Evolutionary conservation across 179 eudicot genomes (phyloP).

Genomic region (Spergularia azorica): DNA sequence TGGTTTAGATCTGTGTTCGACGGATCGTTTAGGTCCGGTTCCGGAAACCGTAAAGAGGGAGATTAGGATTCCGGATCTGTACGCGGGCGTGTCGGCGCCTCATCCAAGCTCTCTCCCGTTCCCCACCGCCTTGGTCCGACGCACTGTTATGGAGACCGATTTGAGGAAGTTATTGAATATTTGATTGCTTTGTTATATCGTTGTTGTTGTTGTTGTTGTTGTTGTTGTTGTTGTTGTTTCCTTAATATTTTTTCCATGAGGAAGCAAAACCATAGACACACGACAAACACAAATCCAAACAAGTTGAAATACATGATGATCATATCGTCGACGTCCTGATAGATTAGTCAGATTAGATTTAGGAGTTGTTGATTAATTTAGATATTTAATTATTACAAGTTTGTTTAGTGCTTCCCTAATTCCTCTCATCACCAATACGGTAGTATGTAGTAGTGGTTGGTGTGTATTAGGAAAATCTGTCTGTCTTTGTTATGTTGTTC

Average conservation of each 20-base stretch:
- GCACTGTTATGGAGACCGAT: slow-evolving; percentile 16
- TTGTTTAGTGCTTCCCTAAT: too few relatives aligned
- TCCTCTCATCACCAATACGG: too few relatives aligned
- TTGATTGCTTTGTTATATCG: background rate
- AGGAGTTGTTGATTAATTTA: too few relatives aligned
- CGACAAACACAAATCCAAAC: too few relatives aligned
- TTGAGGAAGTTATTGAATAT: slow-evolving; percentile 32
- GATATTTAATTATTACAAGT: too few relatives aligned
- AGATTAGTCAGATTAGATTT: too few relatives aligned
- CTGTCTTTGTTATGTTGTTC: too few relatives aligned
- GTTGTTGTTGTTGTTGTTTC: background rate
- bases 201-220: background rate
- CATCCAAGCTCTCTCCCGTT: slow-evolving; percentile 44
- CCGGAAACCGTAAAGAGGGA: slow-evolving; percentile 44
- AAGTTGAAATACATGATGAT: too few relatives aligned
- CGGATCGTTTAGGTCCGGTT: slow-evolving; percentile 57
- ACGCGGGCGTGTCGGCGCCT: slow-evolving; percentile 42
- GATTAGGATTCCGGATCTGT: slow-evolving; percentile 46
- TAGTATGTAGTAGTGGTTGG: too few relatives aligned
- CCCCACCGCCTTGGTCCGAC: slow-evolving; percentile 29
- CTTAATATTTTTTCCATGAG: slow-evolving; percentile 26
- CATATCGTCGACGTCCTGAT: too few relatives aligned
- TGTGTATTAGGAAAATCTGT: too few relatives aligned
- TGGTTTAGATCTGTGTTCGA: slow-evolving; percentile 35
- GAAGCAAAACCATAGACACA: background rate